A percentile compares a stretch with the other conserved stretches of the same genome.
Evolutionary conservation across 495 filamentous ascomycete genomes (phyloP).

Genomic region (Articulospora tetracladia): DNA sequence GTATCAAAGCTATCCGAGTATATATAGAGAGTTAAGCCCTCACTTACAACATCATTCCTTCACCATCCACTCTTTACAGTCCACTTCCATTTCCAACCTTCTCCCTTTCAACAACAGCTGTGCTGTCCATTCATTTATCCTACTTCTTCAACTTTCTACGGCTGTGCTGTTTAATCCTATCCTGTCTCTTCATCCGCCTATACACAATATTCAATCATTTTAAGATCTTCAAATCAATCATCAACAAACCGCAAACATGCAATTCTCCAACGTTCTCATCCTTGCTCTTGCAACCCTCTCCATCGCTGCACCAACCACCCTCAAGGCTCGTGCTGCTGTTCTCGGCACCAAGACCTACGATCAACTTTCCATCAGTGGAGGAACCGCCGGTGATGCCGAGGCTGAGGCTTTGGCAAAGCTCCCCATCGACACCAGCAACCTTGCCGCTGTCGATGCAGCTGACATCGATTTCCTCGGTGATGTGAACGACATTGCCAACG

Average conservation of each 20-base stretch:
- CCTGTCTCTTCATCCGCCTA: background rate
- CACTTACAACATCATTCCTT: background rate
- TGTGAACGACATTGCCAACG: background rate
- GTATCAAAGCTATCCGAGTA: background rate
- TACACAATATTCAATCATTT: background rate
- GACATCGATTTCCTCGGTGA: background rate
- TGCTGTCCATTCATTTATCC: background rate
- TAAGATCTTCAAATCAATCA: background rate
- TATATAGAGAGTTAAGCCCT: background rate
- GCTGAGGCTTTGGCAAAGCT: background rate
- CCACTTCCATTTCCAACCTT: background rate
- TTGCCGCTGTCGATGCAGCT: background rate
- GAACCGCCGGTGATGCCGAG: constrained; percentile 37
- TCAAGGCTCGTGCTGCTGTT: constrained; percentile 5
- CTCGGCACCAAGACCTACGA: constrained; percentile 11
- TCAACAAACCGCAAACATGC: constrained; percentile 2
- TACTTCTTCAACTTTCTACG: background rate
- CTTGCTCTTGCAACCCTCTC: background rate
- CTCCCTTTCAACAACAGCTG: background rate
- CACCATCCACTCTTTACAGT: background rate
- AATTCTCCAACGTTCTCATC: constrained; percentile 7
- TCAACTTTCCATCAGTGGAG: constrained; percentile 34
- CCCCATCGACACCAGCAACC: background rate
- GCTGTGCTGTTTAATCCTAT: background rate
- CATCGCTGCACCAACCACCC: background rate